These are phyloP conservation scores for Lomentospora prolificans DNA, from an alignment of 2,329 filamentous ascomycete genomes.

Conservation along the genomic window DNA sequence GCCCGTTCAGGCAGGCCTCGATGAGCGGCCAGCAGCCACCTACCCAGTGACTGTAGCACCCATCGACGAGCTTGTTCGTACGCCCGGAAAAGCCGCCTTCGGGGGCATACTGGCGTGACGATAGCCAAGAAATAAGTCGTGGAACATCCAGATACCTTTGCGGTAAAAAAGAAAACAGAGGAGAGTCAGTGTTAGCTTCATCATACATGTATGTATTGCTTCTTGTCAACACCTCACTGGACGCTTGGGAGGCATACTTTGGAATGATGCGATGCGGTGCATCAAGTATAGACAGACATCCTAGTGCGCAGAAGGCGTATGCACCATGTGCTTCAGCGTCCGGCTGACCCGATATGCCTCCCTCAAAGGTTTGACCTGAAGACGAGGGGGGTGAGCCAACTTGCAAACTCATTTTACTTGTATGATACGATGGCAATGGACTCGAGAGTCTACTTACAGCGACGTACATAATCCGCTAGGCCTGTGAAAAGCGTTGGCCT, in stretches of 20 bases:
- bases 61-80: conserved; percentile 96
- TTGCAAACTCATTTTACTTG: neutral
- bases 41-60: conserved; percentile 97
- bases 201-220: conserved; percentile 14
- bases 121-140: conserved; percentile 76
- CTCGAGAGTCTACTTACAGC: conserved; percentile 48
- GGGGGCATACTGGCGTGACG: conserved; percentile 76
- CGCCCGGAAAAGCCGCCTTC: conserved; percentile 90
- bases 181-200: conserved; percentile 6
- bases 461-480: conserved; percentile 68
- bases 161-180: neutral
- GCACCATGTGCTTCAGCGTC: conserved; percentile 89
- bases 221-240: conserved; percentile 27
- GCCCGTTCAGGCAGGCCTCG: conserved; percentile 62
- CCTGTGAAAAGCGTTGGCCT: conserved; percentile 57
- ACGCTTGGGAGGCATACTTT: conserved; percentile 41
- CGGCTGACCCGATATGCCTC: conserved; percentile 79
- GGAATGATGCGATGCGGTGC: conserved; percentile 65
- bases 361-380: conserved; percentile 83
- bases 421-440: neutral
- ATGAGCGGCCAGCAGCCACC: conserved; percentile 90
- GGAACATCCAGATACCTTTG: conserved; percentile 65
- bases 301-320: conserved; percentile 91
- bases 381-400: neutral
- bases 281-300: conserved; percentile 77